A percentile compares a stretch with the other conserved stretches of the same genome.
Evolutionary conservation across 805 yeast species (phyloP).

Genomic region (Pichia eremophila): DNA sequence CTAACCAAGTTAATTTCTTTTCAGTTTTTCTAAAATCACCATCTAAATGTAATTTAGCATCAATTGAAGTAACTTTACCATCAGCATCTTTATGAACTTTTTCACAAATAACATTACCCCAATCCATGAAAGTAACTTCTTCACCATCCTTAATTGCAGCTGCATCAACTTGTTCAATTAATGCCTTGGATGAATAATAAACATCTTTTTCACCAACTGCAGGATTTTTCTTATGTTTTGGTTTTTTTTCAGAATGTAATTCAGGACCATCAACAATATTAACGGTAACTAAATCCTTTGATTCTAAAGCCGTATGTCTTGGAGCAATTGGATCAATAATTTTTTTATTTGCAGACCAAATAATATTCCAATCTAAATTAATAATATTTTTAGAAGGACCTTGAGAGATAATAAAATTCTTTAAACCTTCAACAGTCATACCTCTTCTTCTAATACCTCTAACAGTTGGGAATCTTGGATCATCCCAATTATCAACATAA

Average conservation of each 20-base stretch:
- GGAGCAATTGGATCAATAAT: slow-evolving; percentile 96
- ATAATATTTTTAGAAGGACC: slow-evolving; percentile 97
- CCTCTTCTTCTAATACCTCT: slow-evolving; percentile 99
- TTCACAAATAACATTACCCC: slow-evolving; percentile 89
- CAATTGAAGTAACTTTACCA: slow-evolving; percentile 47
- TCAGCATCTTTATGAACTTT: slow-evolving; percentile 55
- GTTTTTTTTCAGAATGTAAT: slow-evolving; percentile 60
- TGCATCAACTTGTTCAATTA: slow-evolving; percentile 84
- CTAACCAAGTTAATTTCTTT: slow-evolving; percentile 92
- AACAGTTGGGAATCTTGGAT: slow-evolving; percentile 98
- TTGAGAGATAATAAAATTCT: slow-evolving; percentile 86
- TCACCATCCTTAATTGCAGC: slow-evolving; percentile 62
- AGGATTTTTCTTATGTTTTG: slow-evolving; percentile 93
- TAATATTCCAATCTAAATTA: slow-evolving; percentile 93
- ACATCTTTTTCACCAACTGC: slow-evolving; percentile 82
- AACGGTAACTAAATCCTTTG: slow-evolving; percentile 58
- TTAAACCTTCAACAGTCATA: slow-evolving; percentile 96
- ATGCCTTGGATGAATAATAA: slow-evolving; percentile 48
- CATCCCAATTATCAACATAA: slow-evolving; percentile 92
- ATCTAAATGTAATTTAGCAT: slow-evolving; percentile 76
- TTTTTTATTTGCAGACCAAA: slow-evolving; percentile 97
- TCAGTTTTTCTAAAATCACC: slow-evolving; percentile 97
- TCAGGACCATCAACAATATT: slow-evolving; percentile 62
- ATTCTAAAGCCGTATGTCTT: slow-evolving; percentile 76
- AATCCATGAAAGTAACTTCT: slow-evolving; percentile 96